Percentiles rank a stretch among this genome's conserved stretches.
Conservation (phyloP, 495 filamentous ascomycete genomes). For the Trichoderma asperelloides region DNA sequence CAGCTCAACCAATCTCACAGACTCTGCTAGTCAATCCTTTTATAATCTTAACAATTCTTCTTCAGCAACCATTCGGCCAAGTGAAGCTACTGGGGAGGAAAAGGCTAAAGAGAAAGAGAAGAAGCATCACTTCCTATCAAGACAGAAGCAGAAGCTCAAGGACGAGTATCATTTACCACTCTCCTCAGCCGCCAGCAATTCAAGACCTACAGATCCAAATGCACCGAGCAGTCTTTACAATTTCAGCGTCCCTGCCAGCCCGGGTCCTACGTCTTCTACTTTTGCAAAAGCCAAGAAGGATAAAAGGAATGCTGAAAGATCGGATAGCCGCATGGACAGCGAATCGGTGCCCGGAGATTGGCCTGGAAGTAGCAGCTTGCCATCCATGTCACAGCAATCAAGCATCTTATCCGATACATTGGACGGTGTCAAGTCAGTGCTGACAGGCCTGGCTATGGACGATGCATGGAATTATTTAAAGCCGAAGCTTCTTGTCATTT, state of each 20-base stretch:
- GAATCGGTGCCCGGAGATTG: slow-evolving; percentile 36
- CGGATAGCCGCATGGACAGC: slow-evolving; percentile 25
- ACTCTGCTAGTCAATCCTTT: slow-evolving; percentile 61
- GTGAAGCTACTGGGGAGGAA: slow-evolving; percentile 30
- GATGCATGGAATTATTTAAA: slow-evolving; percentile 96
- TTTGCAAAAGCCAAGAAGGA: slow-evolving; percentile 64
- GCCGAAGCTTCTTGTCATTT: slow-evolving; percentile 78
- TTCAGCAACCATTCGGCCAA: slow-evolving; percentile 59
- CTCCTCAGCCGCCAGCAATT: slow-evolving; percentile 86
- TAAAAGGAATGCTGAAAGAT: slow-evolving; percentile 82
- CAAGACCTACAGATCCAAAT: slow-evolving; percentile 71
- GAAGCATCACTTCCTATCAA: slow-evolving; percentile 76
- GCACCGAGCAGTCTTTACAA: slow-evolving; percentile 78
- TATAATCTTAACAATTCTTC: slow-evolving; percentile 81
- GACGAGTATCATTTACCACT: slow-evolving; percentile 73
- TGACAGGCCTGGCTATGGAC: slow-evolving; percentile 67
- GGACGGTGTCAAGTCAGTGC: slow-evolving; percentile 50
- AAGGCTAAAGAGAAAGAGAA: slow-evolving; percentile 52
- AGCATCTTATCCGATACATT: slow-evolving; percentile 29
- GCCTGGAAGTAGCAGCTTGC: slow-evolving; percentile 42
- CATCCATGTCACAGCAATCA: slow-evolving; percentile 7
- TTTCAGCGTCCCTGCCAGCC: slow-evolving; percentile 56
- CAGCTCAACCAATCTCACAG: slow-evolving; percentile 67
- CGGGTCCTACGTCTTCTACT: slow-evolving; percentile 60
- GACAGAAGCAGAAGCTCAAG: slow-evolving; percentile 83